These are phyloP conservation scores for Verticillium dahliae DNA, from an alignment of 2,329 filamentous ascomycete species.

Conservation along the genomic window DNA sequence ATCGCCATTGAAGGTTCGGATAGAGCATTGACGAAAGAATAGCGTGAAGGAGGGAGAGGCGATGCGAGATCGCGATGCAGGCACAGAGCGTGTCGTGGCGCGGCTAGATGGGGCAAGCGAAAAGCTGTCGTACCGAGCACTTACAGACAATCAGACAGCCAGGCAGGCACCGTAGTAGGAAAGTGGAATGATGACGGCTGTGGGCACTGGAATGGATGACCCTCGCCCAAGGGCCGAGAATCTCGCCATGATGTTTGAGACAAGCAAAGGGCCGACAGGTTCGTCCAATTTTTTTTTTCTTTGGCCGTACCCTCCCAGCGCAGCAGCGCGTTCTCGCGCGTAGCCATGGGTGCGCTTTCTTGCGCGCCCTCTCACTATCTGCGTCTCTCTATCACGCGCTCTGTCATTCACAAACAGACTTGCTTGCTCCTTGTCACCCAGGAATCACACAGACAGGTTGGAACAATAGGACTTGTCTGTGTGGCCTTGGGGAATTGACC, in stretches of 20 bases:
- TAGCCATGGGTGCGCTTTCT: no score
- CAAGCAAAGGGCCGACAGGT: constrained; percentile 2
- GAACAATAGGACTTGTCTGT: no score
- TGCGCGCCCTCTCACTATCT: no score
- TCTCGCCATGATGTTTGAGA: constrained; percentile 5
- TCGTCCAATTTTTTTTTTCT: not conserved
- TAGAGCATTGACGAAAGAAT: not conserved
- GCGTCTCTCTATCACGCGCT: no score
- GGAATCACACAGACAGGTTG: no score
- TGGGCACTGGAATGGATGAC: constrained; percentile 1
- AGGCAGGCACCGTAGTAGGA: not conserved
- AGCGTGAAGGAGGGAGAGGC: not conserved
- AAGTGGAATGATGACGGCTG: not conserved
- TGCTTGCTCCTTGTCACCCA: no score
- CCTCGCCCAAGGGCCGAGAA: constrained; percentile 1
- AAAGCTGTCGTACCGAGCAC: not conserved
- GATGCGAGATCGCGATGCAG: not conserved
- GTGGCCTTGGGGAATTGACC: not conserved
- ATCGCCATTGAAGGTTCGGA: not conserved
- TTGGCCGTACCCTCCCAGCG: not conserved
- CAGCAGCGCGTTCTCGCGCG: no score
- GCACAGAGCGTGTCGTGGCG: not conserved
- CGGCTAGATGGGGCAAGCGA: not conserved
- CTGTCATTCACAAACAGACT: no score
- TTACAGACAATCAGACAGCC: not conserved